Evolutionary conservation across 1,284 basidiomycete genomes (phyloP), one percentile per base, ranked within the genome.

Genomic region (Rhodotorula sp.): DNA sequence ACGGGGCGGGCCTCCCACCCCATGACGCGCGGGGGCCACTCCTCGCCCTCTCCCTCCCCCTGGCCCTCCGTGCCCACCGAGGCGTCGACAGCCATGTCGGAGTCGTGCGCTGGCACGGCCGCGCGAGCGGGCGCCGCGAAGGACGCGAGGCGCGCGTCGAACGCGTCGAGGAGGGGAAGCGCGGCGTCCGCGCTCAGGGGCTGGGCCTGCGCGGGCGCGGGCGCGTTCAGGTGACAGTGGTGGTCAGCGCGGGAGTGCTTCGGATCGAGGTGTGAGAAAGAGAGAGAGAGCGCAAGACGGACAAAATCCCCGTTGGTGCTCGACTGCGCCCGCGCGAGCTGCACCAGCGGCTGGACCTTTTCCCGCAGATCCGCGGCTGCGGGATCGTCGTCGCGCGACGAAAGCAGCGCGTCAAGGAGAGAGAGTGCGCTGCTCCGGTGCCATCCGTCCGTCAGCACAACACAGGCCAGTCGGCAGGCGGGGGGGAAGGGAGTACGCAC

Each of bases 1-100:
- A 79, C 77, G 13, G 78, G 78, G 37, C 75, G 67, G 3, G 60
- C 41, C 36, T 58, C 69, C 77, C 77, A 78, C 25, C 72, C 67
- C 36, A 41, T 22, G 9, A 53, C 60, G 22, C 32, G 36, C 7
- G n/a, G 29, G 3, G 46, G 54, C 63, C 63, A 57, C 9, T 15
- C 19, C 6, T 17, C 22, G 25, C 9, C 29, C 17, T n/a, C n/a
- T 0, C 10, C 36, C 6, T 50, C 17, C 15, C 25, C 17, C 6
- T 39, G 37, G 37, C 32, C 3, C 9, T 13, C 10, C 27, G 37
- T n/a, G 13, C 0, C n/a, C 25, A 36, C 32, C 1, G 41, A 3
- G 29, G 1, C 19, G 34, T 9, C 17, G 37, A 39, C 39, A 39
- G 39, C 39, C 39, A 39, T 39, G 7, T 32, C 6, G 13, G 32